These are phyloP conservation scores for Phytophthora syringae DNA, from an alignment of 352 stramenopile species.

Conservation along the genomic window DNA sequence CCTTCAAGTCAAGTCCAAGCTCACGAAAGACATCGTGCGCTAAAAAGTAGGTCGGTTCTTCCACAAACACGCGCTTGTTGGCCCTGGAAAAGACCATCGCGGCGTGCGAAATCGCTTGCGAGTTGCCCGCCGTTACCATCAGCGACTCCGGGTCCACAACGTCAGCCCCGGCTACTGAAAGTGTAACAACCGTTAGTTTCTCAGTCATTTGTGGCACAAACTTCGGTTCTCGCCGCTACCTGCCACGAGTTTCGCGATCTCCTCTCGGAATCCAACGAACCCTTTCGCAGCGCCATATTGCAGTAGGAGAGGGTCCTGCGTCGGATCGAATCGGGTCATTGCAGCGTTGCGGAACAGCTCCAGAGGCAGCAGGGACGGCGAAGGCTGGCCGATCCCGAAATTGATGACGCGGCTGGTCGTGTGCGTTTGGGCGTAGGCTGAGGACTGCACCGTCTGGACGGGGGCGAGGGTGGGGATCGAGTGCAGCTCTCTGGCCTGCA, in stretches of 20 bases:
- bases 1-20: slow-evolving; percentile 80
- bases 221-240: slow-evolving; percentile 29
- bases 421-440: slow-evolving; percentile 71
- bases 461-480: not conserved
- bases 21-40: slow-evolving; percentile 92
- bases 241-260: slow-evolving; percentile 65
- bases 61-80: slow-evolving; percentile 90
- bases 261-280: slow-evolving; percentile 70
- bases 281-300: slow-evolving; percentile 82
- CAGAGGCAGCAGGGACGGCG: slow-evolving; percentile 75
- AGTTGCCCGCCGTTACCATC: slow-evolving; percentile 93
- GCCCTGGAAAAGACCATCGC: slow-evolving; percentile 74
- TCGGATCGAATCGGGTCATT: slow-evolving; percentile 49
- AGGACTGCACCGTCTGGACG: slow-evolving; percentile 62
- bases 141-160: slow-evolving; percentile 55
- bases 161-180: not conserved
- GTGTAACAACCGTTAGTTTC: slow-evolving; percentile 1
- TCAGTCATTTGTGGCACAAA: slow-evolving; percentile 3
- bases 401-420: slow-evolving; percentile 74
- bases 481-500: slow-evolving; percentile 8
- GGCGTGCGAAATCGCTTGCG: slow-evolving; percentile 90
- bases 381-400: slow-evolving; percentile 87
- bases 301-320: slow-evolving; percentile 63
- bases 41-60: slow-evolving; percentile 94
- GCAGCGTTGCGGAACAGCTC: slow-evolving; percentile 63